phyloP scores from a whole-genome alignment of 2,329 filamentous ascomycete genomes.

The Ascochyta viciae-villosae region DNA sequence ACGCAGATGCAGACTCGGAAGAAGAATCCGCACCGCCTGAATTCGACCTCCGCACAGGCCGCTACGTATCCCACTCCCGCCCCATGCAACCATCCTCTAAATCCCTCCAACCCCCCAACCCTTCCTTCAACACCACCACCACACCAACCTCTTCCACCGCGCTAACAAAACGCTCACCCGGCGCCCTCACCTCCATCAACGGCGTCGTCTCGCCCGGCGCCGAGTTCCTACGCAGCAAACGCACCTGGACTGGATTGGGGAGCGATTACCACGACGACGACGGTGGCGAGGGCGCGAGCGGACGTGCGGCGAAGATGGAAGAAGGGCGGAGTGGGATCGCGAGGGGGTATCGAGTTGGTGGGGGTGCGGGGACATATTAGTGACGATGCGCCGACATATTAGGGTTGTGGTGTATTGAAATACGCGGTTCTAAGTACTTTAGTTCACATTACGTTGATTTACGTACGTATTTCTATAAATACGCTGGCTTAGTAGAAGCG shows the following conservation, averaged over 20 bases:
- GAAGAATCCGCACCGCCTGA: slow-evolving; percentile 76
- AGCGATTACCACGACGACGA: slow-evolving; percentile 74
- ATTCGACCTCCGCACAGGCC: slow-evolving; percentile 89
- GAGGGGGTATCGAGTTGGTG: slow-evolving; percentile 82
- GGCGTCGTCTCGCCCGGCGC: slow-evolving; percentile 90
- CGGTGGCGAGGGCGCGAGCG: slow-evolving; percentile 64
- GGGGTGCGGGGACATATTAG: slow-evolving; percentile 45
- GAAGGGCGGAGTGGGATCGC: slow-evolving; percentile 89
- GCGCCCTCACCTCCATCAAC: slow-evolving; percentile 81
- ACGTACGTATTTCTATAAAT: no score
- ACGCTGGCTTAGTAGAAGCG: no score
- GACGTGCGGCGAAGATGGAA: slow-evolving; percentile 74
- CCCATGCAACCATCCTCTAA: slow-evolving; percentile 62
- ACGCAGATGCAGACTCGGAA: slow-evolving; percentile 66
- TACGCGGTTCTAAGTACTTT: no score
- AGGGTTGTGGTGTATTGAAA: no score
- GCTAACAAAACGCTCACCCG: slow-evolving; percentile 69
- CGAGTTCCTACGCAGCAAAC: slow-evolving; percentile 79
- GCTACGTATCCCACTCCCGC: slow-evolving; percentile 78
- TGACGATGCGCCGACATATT: slow-evolving; percentile 5
- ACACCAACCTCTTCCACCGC: slow-evolving; percentile 53
- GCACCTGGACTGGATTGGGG: slow-evolving; percentile 91
- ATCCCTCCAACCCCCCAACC: slow-evolving; percentile 27
- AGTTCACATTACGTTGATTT: no score
- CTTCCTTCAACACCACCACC: slow-evolving; percentile 3